Evolutionary conservation across 2,329 filamentous ascomycete genomes (phyloP), one percentile per base, ranked within the genome.

Genomic region (Colletotrichum neosansevieriae): DNA sequence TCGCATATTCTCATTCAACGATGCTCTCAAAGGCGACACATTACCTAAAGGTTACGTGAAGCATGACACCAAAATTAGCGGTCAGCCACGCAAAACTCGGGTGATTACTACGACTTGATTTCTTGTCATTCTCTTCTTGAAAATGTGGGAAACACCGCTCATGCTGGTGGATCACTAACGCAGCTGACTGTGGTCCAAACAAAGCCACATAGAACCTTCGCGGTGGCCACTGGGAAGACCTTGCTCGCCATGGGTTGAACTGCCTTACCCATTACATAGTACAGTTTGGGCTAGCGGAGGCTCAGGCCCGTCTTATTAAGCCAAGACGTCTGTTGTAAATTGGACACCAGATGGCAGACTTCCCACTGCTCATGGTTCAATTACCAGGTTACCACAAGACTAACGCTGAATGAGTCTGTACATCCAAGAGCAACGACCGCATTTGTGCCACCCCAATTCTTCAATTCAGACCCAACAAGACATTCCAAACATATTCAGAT

Each of bases 11-110:
- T 42, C 15, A 56, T 56, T 54, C 29, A 49, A 60, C 3, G 47
- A 51, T 11, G 19, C 29, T n/a, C 12, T 54, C 40, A 21, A 17
- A 21, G 24, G 3, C 63, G n/a, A 34, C 6, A 6, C 15, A 60
- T 69, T 69, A 66, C 42, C 47, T 60, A 69, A 66, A 56, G 15
- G 49, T 69, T 69, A 69, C 66, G 56, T 66, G 66, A 59, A 29
- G n/a, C 3, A 59, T 59, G 53, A 36, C 60, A 49, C 47, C 65
- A 53, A 54, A 4, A 10, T 32, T 21, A 58, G 65, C 60, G 60
- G 60, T 49, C 53, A 58, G 53, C 32, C 38, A 38, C 36, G 15
- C 29, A n/a, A 53, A 45, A 40, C 40, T 32, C 34, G 6, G 42
- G 29, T 42, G 36, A 10, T 40, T n/a, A 50, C 34, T 29, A 38